These are phyloP conservation scores for Vitellaria paradoxa DNA, from an alignment of 179 eudicot genomes.

Conservation along the genomic window DNA sequence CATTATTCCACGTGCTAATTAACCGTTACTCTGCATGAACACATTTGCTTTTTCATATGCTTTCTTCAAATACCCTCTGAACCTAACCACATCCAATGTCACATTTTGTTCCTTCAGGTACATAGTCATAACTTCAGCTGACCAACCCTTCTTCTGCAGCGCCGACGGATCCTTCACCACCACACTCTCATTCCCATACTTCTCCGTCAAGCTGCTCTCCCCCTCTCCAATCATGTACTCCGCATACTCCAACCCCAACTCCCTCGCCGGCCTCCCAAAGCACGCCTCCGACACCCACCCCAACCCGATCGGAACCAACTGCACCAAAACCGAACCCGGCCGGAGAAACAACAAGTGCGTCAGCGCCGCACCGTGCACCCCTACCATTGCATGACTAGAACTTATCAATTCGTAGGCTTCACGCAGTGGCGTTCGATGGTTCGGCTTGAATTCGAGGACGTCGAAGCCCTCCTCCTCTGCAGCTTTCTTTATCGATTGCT, in stretches of 20 bases:
- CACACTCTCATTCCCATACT: slow-evolving; percentile 31
- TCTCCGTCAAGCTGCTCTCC: slow-evolving; percentile 45
- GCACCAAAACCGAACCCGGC: slow-evolving; percentile 42
- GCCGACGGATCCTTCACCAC: slow-evolving; percentile 33
- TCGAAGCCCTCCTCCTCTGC: slow-evolving; percentile 41
- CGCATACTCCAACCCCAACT: slow-evolving; percentile 43
- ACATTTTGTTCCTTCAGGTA: slow-evolving; percentile 55
- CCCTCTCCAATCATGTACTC: slow-evolving; percentile 37
- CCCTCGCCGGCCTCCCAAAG: slow-evolving; percentile 34
- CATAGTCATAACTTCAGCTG: slow-evolving; percentile 32
- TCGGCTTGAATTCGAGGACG: slow-evolving; percentile 34
- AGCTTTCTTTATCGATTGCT: slow-evolving; percentile 18
- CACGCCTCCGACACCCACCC: slow-evolving; percentile 39
- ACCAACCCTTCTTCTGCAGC: slow-evolving; percentile 26
- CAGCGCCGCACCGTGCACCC: slow-evolving; percentile 60
- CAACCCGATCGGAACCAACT: slow-evolving; percentile 43
- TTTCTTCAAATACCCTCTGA: slow-evolving; percentile 31
- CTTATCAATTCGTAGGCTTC: slow-evolving; percentile 30
- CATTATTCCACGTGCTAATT: too few species aligned
- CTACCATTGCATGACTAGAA: slow-evolving; percentile 43
- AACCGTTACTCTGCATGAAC: too few species aligned
- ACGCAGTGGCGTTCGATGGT: slow-evolving; percentile 1
- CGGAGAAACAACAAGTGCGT: slow-evolving; percentile 47
- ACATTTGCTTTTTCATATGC: slow-evolving; percentile 40
- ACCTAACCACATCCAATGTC: slow-evolving; percentile 31